A percentile compares a stretch with the other conserved stretches of the same genome.
Conservation (phyloP, 371 early-diverging fungal species). For the Modicella reniformis region DNA sequence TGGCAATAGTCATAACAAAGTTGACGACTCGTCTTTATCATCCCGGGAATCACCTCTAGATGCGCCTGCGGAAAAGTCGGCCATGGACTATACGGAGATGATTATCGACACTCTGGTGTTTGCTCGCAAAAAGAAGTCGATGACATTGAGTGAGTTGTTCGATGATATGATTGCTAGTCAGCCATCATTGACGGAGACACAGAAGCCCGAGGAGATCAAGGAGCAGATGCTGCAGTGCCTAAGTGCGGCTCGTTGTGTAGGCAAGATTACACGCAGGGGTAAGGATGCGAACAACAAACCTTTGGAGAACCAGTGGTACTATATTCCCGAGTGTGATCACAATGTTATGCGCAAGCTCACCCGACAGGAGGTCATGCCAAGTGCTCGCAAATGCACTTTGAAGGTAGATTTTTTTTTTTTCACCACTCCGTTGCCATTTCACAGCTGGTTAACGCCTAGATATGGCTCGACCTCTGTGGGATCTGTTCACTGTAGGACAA, state of each 20-base stretch:
- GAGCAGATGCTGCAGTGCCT: slow-evolving; percentile 47
- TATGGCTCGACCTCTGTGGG: background rate
- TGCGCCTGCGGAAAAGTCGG: slow-evolving; percentile 13
- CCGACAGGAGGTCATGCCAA: slow-evolving; percentile 60
- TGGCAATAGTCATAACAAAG: background rate
- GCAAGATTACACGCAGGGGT: slow-evolving; percentile 71
- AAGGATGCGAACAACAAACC: slow-evolving; percentile 74
- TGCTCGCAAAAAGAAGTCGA: slow-evolving; percentile 53
- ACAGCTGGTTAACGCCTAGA: too few relatives aligned
- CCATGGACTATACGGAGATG: slow-evolving; percentile 51
- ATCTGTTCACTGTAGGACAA: slow-evolving; percentile 54
- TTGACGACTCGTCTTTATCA: slow-evolving; percentile 5
- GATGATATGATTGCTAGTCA: slow-evolving; percentile 52
- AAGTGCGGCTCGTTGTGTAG: slow-evolving; percentile 54
- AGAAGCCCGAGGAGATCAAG: slow-evolving; percentile 41
- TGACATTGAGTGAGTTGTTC: slow-evolving; percentile 48
- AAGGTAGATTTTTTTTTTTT: slow-evolving; percentile 41
- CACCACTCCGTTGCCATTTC: background rate
- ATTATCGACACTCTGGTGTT: slow-evolving; percentile 53
- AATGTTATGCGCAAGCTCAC: slow-evolving; percentile 51
- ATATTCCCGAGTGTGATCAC: slow-evolving; percentile 67
- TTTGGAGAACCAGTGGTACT: slow-evolving; percentile 69
- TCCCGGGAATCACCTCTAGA: slow-evolving; percentile 24
- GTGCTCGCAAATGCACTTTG: slow-evolving; percentile 72
- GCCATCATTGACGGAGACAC: slow-evolving; percentile 34